Base-by-base conservation (phyloP, 176 grass and related monocot species). In the Eragrostis nindensis region DNA sequence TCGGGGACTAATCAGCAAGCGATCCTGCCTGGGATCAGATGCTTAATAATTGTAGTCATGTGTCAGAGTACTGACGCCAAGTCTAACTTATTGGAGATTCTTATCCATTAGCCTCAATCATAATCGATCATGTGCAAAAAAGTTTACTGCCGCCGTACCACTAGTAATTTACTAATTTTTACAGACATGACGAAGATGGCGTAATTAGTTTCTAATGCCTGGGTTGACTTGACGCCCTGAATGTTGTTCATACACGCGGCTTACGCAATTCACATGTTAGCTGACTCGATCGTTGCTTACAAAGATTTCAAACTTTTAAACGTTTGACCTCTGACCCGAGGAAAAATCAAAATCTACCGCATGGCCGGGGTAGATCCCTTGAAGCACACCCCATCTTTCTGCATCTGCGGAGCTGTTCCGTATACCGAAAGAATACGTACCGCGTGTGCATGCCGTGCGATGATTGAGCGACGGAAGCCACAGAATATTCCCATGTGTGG, bases 71-170 rank as follows among this genome's bases (percentile, higher is more conserved):
- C 50, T 90, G 73, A 22, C 66, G 32, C 50, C 30, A 43, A 50
- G 79, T 82, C 78, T 83, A 73, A 63, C 82, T 55, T 86, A 86
- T 82, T 74, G 32, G 61, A 78, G 79, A 86, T 82, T 82, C 83
- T 74, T 82, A 86, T 78, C 88, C 83, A 63, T 56, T 86, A 40
- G 5, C 74, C 68, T 67, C 73, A 86, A 90, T 86, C 88, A 86
- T 86, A 82, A 61, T 61, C 24, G 8, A 21, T 24, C 87, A 85
- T 85, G 78, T 86, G 82, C 77, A 6, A 46, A 82, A 82, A 89
- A 89, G 66, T 85, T 83, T 71, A 85, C 82, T 62, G 46, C 40
- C 52, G 64, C 45, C 53, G 65, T 18, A 50, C 29, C 13, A n/a
- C 16, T 27, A 52, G 36, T 66, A 59, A 59, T 4, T 74, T 40